Conservation (phyloP, 192 early-diverging fungal genomes). For the Podila horticola region DNA sequence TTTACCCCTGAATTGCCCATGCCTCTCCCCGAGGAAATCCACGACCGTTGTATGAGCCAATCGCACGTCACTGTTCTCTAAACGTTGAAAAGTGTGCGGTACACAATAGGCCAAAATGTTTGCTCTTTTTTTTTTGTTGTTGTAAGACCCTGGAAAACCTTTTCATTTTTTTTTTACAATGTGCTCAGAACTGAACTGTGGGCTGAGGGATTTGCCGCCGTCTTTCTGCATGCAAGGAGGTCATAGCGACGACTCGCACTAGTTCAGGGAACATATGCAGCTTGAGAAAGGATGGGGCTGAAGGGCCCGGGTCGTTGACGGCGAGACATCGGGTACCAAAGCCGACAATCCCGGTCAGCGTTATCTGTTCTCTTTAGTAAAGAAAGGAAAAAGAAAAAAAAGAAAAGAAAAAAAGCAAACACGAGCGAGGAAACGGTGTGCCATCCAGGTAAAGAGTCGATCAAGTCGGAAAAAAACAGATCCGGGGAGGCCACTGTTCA, state of each 20-base stretch:
- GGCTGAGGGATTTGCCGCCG: neutral
- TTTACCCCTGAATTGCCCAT: neutral
- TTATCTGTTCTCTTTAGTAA: conserved; percentile 3
- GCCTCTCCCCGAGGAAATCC: neutral
- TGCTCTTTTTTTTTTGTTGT: neutral
- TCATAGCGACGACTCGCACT: neutral
- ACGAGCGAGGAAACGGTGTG: neutral
- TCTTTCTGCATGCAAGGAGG: conserved; percentile 7
- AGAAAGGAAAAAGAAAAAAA: no score
- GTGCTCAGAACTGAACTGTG: neutral
- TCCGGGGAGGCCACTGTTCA: neutral
- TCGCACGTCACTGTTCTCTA: neutral
- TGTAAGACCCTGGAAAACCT: neutral
- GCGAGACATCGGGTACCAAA: conserved; percentile 7
- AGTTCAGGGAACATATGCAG: conserved; percentile 7
- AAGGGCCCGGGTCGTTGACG: conserved; percentile 2
- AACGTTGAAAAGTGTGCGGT: conserved; percentile 9
- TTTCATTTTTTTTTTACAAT: conserved; percentile 1
- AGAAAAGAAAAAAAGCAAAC: neutral
- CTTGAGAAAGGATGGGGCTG: conserved; percentile 2
- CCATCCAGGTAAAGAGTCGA: conserved; percentile 9
- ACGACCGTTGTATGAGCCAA: neutral
- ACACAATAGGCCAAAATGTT: conserved; percentile 8
- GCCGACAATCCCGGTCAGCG: conserved; percentile 1
- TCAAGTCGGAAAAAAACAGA: conserved; percentile 1